Conservation (phyloP, 352 stramenopile species). For the Phytophthora idaei region DNA sequence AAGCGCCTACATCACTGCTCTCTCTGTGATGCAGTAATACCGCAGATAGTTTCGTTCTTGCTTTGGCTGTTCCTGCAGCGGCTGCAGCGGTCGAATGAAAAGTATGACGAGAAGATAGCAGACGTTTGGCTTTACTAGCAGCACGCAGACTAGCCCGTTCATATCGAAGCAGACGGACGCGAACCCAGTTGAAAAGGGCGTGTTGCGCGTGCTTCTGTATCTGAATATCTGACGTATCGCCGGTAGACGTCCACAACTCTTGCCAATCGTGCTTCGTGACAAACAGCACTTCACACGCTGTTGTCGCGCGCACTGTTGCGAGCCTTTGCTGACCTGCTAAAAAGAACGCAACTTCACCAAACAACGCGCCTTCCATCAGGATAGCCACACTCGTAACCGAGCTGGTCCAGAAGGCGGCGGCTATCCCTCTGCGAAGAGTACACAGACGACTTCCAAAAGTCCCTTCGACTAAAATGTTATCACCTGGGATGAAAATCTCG, state of each 20-base stretch:
- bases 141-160: slow-evolving; percentile 41
- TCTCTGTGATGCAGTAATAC: slow-evolving; percentile 13
- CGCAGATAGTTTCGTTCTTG: slow-evolving; percentile 17
- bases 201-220: slow-evolving; percentile 60
- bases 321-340: slow-evolving; percentile 58
- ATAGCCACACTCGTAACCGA: slow-evolving; percentile 61
- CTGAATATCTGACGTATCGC: slow-evolving; percentile 46
- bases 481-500: slow-evolving; percentile 74
- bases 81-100: slow-evolving; percentile 8
- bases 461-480: slow-evolving; percentile 65
- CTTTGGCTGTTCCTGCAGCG: slow-evolving; percentile 14
- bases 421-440: slow-evolving; percentile 57
- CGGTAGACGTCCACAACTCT: slow-evolving; percentile 52
- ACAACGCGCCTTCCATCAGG: slow-evolving; percentile 65
- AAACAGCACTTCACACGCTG: slow-evolving; percentile 66
- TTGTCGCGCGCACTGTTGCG: slow-evolving; percentile 64
- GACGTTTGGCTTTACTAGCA: slow-evolving; percentile 49
- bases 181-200: slow-evolving; percentile 69
- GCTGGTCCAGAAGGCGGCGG: slow-evolving; percentile 58
- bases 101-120: slow-evolving; percentile 7
- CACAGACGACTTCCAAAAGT: slow-evolving; percentile 65
- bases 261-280: slow-evolving; percentile 69
- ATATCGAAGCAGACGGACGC: slow-evolving; percentile 46
- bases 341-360: slow-evolving; percentile 78
- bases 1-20: neutral